These are phyloP conservation scores for Psilocybe sp. DNA, from an alignment of 768 basidiomycete species.

Conservation along the genomic window DNA sequence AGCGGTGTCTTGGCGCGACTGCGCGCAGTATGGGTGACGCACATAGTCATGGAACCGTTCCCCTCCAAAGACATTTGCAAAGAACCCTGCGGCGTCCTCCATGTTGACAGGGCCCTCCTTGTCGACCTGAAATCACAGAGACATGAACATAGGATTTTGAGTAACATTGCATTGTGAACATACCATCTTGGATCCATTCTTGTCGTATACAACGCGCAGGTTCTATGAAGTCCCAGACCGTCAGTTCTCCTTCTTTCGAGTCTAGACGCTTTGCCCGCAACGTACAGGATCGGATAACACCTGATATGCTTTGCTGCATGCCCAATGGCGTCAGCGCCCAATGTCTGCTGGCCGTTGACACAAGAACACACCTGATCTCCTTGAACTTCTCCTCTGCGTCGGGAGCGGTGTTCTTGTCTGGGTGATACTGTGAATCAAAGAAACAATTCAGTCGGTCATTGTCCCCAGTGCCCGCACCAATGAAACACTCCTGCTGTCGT, in stretches of 20 bases:
- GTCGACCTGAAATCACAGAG: conserved; percentile 45
- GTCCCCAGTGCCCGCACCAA: not conserved
- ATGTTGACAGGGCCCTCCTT: conserved; percentile 76
- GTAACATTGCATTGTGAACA: conserved; percentile 13
- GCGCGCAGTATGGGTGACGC: conserved; percentile 28
- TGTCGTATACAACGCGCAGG: conserved; percentile 87
- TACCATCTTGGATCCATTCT: conserved; percentile 90
- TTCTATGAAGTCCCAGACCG: conserved; percentile 44
- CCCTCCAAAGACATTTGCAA: conserved; percentile 94
- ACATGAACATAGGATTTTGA: not conserved
- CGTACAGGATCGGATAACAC: conserved; percentile 81
- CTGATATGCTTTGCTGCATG: conserved; percentile 87
- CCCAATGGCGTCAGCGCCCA: not conserved
- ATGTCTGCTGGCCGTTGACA: not conserved
- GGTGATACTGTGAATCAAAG: conserved; percentile 65
- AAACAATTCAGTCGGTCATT: not conserved
- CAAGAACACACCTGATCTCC: conserved; percentile 74
- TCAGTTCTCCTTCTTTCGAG: not conserved
- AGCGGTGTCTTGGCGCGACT: not conserved
- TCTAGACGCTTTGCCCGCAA: conserved; percentile 5
- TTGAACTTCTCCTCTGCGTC: conserved; percentile 97
- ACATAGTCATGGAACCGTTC: conserved; percentile 90
- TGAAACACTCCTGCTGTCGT: not conserved
- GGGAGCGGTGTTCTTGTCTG: conserved; percentile 91
- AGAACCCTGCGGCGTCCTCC: conserved; percentile 93